A percentile compares a stretch with the other conserved stretches of the same genome.
These are phyloP conservation scores for Ceratocystis harringtonii DNA, from an alignment of 2,329 filamentous ascomycete species.

Conservation along the genomic window DNA sequence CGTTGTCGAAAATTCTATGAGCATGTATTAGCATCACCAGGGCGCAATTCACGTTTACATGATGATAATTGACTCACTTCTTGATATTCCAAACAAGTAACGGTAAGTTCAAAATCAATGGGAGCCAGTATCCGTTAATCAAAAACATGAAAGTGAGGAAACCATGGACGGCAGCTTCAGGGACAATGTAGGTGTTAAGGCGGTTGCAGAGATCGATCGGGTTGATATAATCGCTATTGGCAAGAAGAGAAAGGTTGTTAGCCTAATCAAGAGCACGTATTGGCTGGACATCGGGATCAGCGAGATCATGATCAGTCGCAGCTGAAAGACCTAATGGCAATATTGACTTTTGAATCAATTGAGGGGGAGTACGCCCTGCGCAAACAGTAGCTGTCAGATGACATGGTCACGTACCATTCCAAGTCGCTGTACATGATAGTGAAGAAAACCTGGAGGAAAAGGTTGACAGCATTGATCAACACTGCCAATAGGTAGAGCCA, in stretches of 20 bases:
- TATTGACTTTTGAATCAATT: background rate
- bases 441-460: slow-evolving; percentile 99
- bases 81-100: slow-evolving; percentile 88
- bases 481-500: slow-evolving; percentile 97
- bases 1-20: slow-evolving; percentile 82
- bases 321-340: background rate
- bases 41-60: background rate
- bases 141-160: slow-evolving; percentile 93
- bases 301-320: background rate
- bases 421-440: slow-evolving; percentile 99
- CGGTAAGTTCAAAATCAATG: slow-evolving; percentile 80
- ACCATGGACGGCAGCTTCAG: slow-evolving; percentile 92
- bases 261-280: background rate
- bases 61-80: slow-evolving; percentile 54
- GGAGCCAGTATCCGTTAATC: slow-evolving; percentile 97
- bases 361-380: background rate
- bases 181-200: slow-evolving; percentile 98
- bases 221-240: slow-evolving; percentile 89
- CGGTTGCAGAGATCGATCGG: slow-evolving; percentile 99
- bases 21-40: slow-evolving; percentile 19
- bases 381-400: background rate
- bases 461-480: slow-evolving; percentile 98
- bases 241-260: background rate
- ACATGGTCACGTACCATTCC: slow-evolving; percentile 67
- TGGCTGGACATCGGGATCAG: background rate